Base-by-base conservation (phyloP, 2,329 filamentous ascomycete genomes). In the Exophiala lecanii-corni region DNA sequence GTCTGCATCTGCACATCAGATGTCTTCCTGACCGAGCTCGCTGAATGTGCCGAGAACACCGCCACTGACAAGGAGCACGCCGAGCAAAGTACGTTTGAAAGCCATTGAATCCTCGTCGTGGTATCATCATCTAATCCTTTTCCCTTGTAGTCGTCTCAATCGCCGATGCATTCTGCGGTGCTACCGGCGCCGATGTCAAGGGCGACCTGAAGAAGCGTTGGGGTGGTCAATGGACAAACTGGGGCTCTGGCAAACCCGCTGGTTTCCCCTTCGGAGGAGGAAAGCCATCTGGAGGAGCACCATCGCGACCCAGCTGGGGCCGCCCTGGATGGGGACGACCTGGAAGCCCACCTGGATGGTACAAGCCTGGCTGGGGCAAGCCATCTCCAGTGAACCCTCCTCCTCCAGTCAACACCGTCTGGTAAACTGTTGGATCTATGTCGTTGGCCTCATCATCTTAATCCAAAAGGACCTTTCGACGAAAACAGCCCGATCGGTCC, bases 1-100 rank as follows among this genome's bases (percentile, higher is more conserved):
- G 15, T 15, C 4, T 45, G 43, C 30, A 45, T 45, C 43, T 45
- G 43, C 33, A 35, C 21, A 10, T 45, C 43, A 2, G 31, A 36
- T 7, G 35, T 16, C 10, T 45, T 45, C 43, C 17, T 45, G 31
- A 15, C 43, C 3, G 4, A 30, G n/a, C 36, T 45, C 4, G 25
- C 36, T 23, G 34, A 41, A 17, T 45, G 43, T 41, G 43, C 20
- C 13, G 43, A 45, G 32, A 3, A 12, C 23, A 26, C 23, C 12
- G 23, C 23, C 12, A 12, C 23, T 26, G 23, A 26, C 12, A 12
- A 26, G 23, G 23, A 26, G 23, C 23, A 26, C 6, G 23, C 23
- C 12, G 23, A 26, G 23, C 23, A 26, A 12, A 26, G 23, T 26
- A 26, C 6, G 23, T 26, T 12, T 12, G 7, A 6, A 26, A 26